Evolutionary conservation across 176 grass and related monocot species (phyloP).

Genomic region (Oryza glaberrima): DNA sequence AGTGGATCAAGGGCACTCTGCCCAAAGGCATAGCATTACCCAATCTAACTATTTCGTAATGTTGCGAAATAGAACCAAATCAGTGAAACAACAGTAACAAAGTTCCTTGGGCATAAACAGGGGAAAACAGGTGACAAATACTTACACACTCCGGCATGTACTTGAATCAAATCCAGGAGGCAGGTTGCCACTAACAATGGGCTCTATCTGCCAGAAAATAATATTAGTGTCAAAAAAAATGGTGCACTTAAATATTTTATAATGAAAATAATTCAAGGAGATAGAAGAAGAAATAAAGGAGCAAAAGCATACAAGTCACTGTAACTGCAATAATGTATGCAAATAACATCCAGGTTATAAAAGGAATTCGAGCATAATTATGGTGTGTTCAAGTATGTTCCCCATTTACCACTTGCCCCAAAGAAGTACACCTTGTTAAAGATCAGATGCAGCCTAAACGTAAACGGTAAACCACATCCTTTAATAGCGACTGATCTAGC

Average conservation of each 20-base stretch:
- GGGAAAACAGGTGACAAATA: constrained; percentile 42
- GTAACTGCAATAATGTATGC: constrained; percentile 6
- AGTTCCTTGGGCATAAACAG: constrained; percentile 25
- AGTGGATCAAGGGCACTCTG: background rate
- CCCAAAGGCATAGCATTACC: background rate
- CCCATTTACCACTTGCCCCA: background rate
- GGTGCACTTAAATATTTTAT: constrained; percentile 26
- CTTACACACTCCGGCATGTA: constrained; percentile 99
- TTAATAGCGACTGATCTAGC: background rate
- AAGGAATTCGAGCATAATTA: background rate
- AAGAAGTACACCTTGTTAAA: background rate
- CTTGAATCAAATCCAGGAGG: constrained; percentile 98
- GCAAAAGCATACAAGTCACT: constrained; percentile 2
- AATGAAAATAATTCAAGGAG: constrained; percentile 32
- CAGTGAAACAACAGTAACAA: background rate
- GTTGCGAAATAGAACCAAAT: background rate
- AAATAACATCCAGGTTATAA: background rate
- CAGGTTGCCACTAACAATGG: constrained; percentile 93
- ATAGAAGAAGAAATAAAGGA: constrained; percentile 16
- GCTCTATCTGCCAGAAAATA: constrained; percentile 87
- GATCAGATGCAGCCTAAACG: background rate
- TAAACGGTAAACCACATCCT: background rate
- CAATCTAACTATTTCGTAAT: constrained; percentile 20
- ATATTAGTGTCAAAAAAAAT: constrained; percentile 46
- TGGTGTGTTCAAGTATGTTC: background rate